A percentile compares a stretch with the other conserved stretches of the same genome.
Evolutionary conservation across 495 filamentous ascomycete genomes (phyloP).

Genomic region (Baudoinia panamericana): DNA sequence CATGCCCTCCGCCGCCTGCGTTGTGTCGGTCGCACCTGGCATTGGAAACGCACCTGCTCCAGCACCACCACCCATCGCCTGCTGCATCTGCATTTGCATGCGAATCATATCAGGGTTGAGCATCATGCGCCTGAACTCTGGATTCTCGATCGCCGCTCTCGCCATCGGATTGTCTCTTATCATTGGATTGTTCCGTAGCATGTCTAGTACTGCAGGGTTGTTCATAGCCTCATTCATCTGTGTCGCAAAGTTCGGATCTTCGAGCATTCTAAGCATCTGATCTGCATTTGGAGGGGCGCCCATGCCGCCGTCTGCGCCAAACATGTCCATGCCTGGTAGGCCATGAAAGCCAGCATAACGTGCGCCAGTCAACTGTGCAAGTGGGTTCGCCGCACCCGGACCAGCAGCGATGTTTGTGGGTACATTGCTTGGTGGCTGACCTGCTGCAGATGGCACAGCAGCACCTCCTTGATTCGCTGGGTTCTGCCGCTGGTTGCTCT

Average conservation of each 20-base stretch:
- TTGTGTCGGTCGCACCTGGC: constrained; percentile 73
- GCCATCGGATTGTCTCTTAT: constrained; percentile 69
- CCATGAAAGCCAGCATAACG: constrained; percentile 86
- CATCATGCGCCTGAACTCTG: constrained; percentile 83
- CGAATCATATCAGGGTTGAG: constrained; percentile 79
- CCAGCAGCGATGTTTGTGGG: constrained; percentile 87
- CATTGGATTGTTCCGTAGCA: constrained; percentile 82
- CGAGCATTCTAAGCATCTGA: constrained; percentile 67
- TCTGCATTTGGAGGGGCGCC: constrained; percentile 45
- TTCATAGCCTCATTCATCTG: constrained; percentile 86
- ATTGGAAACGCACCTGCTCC: constrained; percentile 61
- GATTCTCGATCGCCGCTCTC: constrained; percentile 71
- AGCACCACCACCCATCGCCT: constrained; percentile 48
- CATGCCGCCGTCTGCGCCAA: constrained; percentile 94
- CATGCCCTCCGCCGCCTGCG: constrained; percentile 20
- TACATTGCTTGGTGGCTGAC: constrained; percentile 46
- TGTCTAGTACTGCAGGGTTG: constrained; percentile 81
- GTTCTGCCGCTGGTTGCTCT: constrained; percentile 66
- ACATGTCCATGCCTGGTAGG: constrained; percentile 75
- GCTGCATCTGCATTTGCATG: constrained; percentile 64
- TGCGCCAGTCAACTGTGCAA: constrained; percentile 84
- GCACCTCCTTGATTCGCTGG: constrained; percentile 39
- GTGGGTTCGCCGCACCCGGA: constrained; percentile 68
- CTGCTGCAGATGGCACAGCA: constrained; percentile 38
- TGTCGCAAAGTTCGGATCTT: constrained; percentile 68